phyloP scores from a whole-genome alignment of 2,329 filamentous ascomycete species.

The Neofusicoccum cordaticola region DNA sequence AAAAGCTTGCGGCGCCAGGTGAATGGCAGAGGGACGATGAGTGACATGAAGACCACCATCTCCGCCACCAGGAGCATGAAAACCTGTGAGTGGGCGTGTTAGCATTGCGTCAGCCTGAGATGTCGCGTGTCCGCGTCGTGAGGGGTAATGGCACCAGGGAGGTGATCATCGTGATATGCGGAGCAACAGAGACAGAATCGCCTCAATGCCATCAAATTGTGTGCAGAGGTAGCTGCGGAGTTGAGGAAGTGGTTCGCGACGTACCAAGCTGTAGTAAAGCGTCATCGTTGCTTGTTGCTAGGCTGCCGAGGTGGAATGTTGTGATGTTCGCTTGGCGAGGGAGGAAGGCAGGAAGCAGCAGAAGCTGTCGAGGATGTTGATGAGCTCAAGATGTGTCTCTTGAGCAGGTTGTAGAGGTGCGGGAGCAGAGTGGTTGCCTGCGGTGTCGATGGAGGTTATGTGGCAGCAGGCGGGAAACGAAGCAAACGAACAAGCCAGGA shows the following conservation, averaged over 20 bases:
- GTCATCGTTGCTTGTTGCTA: conserved; percentile 54
- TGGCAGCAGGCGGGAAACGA: neutral
- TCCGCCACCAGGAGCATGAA: conserved; percentile 79
- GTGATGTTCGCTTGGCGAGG: neutral
- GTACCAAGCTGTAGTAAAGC: conserved; percentile 66
- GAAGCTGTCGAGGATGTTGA: neutral
- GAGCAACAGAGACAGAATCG: neutral
- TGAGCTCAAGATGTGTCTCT: neutral
- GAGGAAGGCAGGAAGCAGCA: conserved; percentile 26
- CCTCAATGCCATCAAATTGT: neutral
- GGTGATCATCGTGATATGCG: conserved; percentile 38
- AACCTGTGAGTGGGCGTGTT: conserved; percentile 54
- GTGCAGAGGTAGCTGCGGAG: neutral
- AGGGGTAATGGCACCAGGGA: conserved; percentile 42
- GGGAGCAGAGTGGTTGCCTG: neutral
- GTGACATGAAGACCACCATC: conserved; percentile 76
- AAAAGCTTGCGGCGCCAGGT: conserved; percentile 81
- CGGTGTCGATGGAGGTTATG: conserved; percentile 11
- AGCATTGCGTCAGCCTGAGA: neutral
- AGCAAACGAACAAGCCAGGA: conserved; percentile 9
- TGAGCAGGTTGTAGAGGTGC: neutral
- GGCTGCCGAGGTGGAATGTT: neutral
- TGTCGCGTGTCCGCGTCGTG: conserved; percentile 21
- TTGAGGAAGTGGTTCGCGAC: conserved; percentile 33
- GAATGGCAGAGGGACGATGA: conserved; percentile 87